A percentile compares a stretch with the other conserved stretches of the same genome.
Evolutionary conservation across 2,329 filamentous ascomycete genomes (phyloP).

Genomic region (Diaporthe caulivora): DNA sequence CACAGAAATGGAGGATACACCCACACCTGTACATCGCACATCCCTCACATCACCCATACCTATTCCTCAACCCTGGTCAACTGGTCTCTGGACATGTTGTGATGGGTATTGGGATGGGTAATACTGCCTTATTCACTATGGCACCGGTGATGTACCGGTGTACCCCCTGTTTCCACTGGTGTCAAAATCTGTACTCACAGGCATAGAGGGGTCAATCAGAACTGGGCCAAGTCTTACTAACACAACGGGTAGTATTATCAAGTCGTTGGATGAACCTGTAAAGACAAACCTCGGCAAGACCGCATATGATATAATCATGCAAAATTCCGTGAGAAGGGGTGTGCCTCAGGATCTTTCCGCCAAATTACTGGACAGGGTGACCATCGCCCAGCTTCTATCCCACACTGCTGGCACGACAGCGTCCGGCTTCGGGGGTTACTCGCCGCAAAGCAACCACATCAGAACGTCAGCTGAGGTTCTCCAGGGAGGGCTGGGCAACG

Average conservation of each 20-base stretch:
- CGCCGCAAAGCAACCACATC: conserved; percentile 14
- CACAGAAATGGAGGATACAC: too few species aligned
- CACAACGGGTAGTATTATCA: neutral
- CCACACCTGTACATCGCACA: too few species aligned
- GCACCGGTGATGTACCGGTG: too few species aligned
- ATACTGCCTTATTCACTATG: too few species aligned
- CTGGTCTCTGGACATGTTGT: too few species aligned
- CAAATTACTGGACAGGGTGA: conserved; percentile 29
- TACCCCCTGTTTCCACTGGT: too few species aligned
- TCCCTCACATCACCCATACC: too few species aligned
- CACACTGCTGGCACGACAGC: conserved; percentile 30
- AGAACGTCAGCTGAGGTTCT: conserved; percentile 26
- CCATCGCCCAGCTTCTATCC: conserved; percentile 34
- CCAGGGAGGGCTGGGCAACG: conserved; percentile 25
- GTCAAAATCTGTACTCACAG: too few species aligned
- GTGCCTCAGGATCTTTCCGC: conserved; percentile 24
- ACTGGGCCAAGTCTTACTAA: neutral
- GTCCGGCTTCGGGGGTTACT: conserved; percentile 32
- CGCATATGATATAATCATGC: conserved; percentile 23
- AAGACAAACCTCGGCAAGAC: conserved; percentile 26
- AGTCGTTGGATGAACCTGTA: conserved; percentile 28
- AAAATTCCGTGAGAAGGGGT: conserved; percentile 23
- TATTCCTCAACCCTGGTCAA: too few species aligned
- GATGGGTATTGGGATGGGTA: too few species aligned
- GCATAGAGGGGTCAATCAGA: too few species aligned